These are phyloP conservation scores for Bipolaris victoriae DNA, from an alignment of 2,329 filamentous ascomycete species.

Conservation along the genomic window DNA sequence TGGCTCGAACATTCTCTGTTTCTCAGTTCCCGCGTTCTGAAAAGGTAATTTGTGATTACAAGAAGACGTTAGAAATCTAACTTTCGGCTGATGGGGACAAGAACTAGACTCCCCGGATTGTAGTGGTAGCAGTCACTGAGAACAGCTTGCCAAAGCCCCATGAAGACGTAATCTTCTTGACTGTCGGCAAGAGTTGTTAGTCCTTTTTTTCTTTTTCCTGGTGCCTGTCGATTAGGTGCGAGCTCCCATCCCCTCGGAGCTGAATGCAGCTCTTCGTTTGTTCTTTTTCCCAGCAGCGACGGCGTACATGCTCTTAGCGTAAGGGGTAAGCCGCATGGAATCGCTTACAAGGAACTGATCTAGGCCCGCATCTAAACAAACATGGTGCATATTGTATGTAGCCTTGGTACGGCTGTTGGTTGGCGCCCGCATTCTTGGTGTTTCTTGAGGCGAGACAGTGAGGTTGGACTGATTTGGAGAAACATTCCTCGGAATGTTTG, in stretches of 20 bases:
- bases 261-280: conserved; percentile 5
- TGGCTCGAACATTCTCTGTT: conserved; percentile 45
- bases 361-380: background rate
- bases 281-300: conserved; percentile 4
- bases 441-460: background rate
- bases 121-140: background rate
- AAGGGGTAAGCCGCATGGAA: conserved; percentile 11
- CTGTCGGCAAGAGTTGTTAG: background rate
- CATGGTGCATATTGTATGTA: background rate
- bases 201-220: background rate
- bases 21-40: conserved; percentile 49
- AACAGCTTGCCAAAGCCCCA: background rate
- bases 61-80: conserved; percentile 30
- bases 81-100: conserved; percentile 31
- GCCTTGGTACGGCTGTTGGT: conserved; percentile 1
- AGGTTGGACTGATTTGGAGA: background rate
- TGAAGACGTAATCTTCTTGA: background rate
- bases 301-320: conserved; percentile 5
- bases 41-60: conserved; percentile 20
- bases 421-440: background rate
- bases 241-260: background rate
- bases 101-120: background rate
- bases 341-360: conserved; percentile 2
- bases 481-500: background rate
- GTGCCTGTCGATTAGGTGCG: background rate